Evolutionary conservation across 768 basidiomycete species (phyloP).

Genomic region (Termitomyces sp.): DNA sequence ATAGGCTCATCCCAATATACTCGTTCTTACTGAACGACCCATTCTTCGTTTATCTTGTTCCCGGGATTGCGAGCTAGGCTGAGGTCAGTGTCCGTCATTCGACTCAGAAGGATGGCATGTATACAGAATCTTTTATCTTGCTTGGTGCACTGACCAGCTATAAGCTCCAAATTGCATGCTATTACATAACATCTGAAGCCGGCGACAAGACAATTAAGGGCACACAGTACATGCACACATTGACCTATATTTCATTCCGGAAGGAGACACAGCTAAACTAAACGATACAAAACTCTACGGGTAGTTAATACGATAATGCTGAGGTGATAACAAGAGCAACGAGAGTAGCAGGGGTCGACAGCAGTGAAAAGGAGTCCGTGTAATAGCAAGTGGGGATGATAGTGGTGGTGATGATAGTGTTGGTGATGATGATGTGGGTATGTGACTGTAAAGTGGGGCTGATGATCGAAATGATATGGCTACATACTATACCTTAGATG

Average conservation of each 20-base stretch:
- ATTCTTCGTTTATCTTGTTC: no score
- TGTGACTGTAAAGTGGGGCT: background rate
- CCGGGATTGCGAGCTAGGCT: no score
- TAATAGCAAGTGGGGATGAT: background rate
- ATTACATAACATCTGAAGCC: no score
- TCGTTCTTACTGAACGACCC: no score
- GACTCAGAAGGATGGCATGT: no score
- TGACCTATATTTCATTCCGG: background rate
- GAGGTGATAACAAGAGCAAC: background rate
- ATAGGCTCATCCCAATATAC: no score
- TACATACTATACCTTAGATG: background rate
- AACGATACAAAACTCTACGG: background rate
- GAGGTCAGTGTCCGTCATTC: no score
- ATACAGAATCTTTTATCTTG: no score
- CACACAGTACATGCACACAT: no score
- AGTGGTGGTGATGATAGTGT: background rate
- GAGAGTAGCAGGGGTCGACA: background rate
- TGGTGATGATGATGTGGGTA: background rate
- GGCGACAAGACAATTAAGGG: no score
- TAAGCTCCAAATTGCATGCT: no score
- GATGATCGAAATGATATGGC: background rate
- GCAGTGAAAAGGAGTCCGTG: background rate
- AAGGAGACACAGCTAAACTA: background rate
- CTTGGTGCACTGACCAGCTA: no score
- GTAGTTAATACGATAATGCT: background rate